Base-by-base conservation (phyloP, 257 asterid species). In the Haberlea rhodopensis region DNA sequence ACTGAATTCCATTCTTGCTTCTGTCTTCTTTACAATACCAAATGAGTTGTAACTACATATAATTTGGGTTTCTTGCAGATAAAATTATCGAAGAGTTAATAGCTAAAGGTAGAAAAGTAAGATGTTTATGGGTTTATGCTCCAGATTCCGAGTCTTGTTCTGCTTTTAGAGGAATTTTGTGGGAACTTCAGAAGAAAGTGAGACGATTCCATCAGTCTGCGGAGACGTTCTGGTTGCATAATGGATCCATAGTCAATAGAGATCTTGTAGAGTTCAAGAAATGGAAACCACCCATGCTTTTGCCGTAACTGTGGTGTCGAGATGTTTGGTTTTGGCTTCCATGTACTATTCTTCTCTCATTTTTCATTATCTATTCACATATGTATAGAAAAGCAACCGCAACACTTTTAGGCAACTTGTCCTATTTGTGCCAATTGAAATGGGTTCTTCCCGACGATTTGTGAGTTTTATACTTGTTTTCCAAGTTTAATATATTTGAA, bases 221-320 rank as follows among this genome's bases (percentile, higher is more conserved):
- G 0, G 97, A 87, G 72, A 89, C 97, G 13, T 94, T 94, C 78
- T 94, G 99, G 99, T 73, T 94, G 78, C 99, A 87, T 65, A 86
- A 94, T 57, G 81, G 89, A 72, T 82, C 95, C 34, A 64, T 84
- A 37, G 85, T 94, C 25, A 81, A 79, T 46, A 75, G 97, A 67
- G 84, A 89, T 80, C 76, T 90, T 69, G 74, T 81, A 23, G 97
- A 82, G 68, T 94, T 94, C 82, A 78, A 74, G 66, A 84, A 75
- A 71, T 94, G 96, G 97, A 84, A 72, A 58, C 85, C 77, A 13
- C 96, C 96, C 19, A 66, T 85, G 89, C 87, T 83, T 40, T 71
- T 91, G 80, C 98, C 97, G 70, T 91, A 82, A 71, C 53, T 29
- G 37, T 60, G 40, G 25, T 26, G 4, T 24, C 16, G 18, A 26